Percentiles rank a stretch among this genome's conserved stretches.
Conservation (phyloP, 1,139 yeast genomes). For the Pichia kudriavzevii region DNA sequence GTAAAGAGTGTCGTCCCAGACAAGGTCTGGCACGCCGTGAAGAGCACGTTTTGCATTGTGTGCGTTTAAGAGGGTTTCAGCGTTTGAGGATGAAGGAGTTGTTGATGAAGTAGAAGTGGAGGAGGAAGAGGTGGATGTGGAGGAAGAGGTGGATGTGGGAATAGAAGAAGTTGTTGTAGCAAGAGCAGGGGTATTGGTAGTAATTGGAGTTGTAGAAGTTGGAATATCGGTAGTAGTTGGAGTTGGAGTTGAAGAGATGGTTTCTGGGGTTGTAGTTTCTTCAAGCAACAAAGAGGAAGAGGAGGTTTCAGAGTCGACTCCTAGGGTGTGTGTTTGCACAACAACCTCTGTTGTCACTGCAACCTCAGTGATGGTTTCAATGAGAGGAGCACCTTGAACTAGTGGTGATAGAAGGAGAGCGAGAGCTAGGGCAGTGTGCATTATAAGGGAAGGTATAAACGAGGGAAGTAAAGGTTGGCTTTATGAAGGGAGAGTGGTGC, state of each 20-base stretch:
- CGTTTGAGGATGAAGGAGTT: slow-evolving; percentile 14
- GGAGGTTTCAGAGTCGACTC: slow-evolving; percentile 10
- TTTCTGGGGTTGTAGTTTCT: slow-evolving; percentile 10
- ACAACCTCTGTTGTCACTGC: neutral
- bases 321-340: too few species aligned
- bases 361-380: neutral
- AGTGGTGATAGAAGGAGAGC: neutral
- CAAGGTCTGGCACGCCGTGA: slow-evolving; percentile 37
- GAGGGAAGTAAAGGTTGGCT: neutral
- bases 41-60: slow-evolving; percentile 47
- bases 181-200: slow-evolving; percentile 5
- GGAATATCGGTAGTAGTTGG: slow-evolving; percentile 17
- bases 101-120: slow-evolving; percentile 6
- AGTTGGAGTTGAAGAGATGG: slow-evolving; percentile 6
- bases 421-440: neutral
- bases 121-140: slow-evolving; percentile 14
- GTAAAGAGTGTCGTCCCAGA: slow-evolving; percentile 43
- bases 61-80: slow-evolving; percentile 31
- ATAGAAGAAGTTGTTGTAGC: slow-evolving; percentile 5
- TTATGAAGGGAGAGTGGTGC: neutral
- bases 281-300: slow-evolving; percentile 12
- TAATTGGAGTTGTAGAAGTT: slow-evolving; percentile 18
- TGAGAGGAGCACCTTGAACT: neutral
- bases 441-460: neutral
- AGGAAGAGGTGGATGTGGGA: slow-evolving; percentile 1